Conservation (phyloP, 2,329 filamentous ascomycete species). For the Tolypocladium album region DNA sequence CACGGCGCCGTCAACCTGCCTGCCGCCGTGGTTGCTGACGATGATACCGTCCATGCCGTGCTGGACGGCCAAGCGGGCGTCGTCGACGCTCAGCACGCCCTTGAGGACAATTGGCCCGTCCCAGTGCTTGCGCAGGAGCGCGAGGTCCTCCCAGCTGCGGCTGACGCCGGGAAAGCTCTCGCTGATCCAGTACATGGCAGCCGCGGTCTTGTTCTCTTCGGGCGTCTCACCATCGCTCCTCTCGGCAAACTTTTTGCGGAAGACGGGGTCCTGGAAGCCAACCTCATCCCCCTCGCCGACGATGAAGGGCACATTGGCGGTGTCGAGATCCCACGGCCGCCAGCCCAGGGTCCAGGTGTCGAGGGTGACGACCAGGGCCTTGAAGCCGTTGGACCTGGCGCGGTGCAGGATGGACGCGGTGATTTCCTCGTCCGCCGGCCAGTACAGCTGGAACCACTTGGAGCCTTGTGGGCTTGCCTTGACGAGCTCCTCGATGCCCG, state of each 20-base stretch:
- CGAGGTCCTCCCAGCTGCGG: slow-evolving; percentile 51
- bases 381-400: slow-evolving; percentile 51
- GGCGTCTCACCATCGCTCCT: slow-evolving; percentile 31
- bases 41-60: slow-evolving; percentile 27
- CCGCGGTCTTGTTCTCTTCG: slow-evolving; percentile 37
- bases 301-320: slow-evolving; percentile 49
- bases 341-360: slow-evolving; percentile 62
- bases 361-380: slow-evolving; percentile 59
- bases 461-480: slow-evolving; percentile 43
- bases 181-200: slow-evolving; percentile 40
- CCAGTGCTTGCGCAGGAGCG: slow-evolving; percentile 48
- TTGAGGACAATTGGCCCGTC: slow-evolving; percentile 37
- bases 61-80: slow-evolving; percentile 25
- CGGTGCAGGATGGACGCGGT: slow-evolving; percentile 52
- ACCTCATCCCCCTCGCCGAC: slow-evolving; percentile 47
- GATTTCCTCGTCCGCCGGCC: slow-evolving; percentile 55
- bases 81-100: slow-evolving; percentile 28
- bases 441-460: slow-evolving; percentile 68
- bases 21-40: slow-evolving; percentile 31
- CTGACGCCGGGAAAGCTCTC: slow-evolving; percentile 34
- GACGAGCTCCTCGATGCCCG: slow-evolving; percentile 57
- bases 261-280: slow-evolving; percentile 58
- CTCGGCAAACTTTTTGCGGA: slow-evolving; percentile 22
- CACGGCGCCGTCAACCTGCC: slow-evolving; percentile 28
- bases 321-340: slow-evolving; percentile 58